Evolutionary conservation across 108 stramenopile species (phyloP).

Genomic region (Cyclotella atomus): DNA sequence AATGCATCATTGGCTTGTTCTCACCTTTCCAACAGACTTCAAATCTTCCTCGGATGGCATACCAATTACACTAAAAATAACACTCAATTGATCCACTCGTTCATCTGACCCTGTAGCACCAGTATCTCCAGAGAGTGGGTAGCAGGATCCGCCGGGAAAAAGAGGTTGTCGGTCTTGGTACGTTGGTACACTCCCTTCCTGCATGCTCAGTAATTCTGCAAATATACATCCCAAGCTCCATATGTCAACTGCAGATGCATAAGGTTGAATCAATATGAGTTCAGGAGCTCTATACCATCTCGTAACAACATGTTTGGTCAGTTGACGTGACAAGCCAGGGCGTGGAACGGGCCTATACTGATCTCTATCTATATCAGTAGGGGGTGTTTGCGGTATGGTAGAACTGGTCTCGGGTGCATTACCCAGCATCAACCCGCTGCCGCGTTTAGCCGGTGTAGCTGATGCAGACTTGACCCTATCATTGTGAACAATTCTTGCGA

Average conservation of each 20-base stretch:
- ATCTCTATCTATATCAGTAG: slow-evolving; percentile 20
- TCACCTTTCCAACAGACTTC: slow-evolving; percentile 70
- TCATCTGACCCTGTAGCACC: slow-evolving; percentile 63
- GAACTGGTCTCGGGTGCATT: neutral
- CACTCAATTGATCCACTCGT: slow-evolving; percentile 94
- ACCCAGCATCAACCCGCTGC: slow-evolving; percentile 3
- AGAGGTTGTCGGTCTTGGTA: slow-evolving; percentile 92
- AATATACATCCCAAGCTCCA: slow-evolving; percentile 96
- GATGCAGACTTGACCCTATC: slow-evolving; percentile 30
- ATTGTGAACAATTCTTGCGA: slow-evolving; percentile 89
- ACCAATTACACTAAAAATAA: slow-evolving; percentile 96
- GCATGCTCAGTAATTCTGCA: slow-evolving; percentile 91
- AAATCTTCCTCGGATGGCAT: slow-evolving; percentile 89
- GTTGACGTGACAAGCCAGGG: slow-evolving; percentile 77
- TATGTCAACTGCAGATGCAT: slow-evolving; percentile 96
- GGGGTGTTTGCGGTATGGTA: slow-evolving; percentile 9
- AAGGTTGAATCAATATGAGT: slow-evolving; percentile 94
- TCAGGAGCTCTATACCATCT: slow-evolving; percentile 99
- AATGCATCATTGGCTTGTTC: too few species aligned
- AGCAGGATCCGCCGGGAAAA: slow-evolving; percentile 97
- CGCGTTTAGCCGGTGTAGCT: slow-evolving; percentile 14
- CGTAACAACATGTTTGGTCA: slow-evolving; percentile 99
- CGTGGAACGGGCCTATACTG: slow-evolving; percentile 25
- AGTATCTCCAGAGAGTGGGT: slow-evolving; percentile 89
- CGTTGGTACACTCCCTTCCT: slow-evolving; percentile 89